phyloP scores from a whole-genome alignment of 331 rosid genomes.

The Rosa hybrid region DNA sequence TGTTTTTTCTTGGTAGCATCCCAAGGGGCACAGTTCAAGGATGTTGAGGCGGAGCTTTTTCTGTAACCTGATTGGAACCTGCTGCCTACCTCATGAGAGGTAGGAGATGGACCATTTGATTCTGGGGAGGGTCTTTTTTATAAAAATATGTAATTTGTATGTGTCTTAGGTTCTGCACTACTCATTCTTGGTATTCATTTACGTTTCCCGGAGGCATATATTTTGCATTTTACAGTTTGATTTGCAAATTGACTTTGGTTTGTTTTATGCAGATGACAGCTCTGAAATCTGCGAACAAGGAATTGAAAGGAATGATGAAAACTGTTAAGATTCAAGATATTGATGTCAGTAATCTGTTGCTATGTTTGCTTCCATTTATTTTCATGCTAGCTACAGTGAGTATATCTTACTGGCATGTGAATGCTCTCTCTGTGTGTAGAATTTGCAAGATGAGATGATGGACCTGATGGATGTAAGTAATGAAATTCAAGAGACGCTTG shows the following conservation, averaged over 20 bases:
- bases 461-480: constrained; percentile 97
- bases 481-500: constrained; percentile 90
- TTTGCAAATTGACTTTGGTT: constrained; percentile 16
- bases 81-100: constrained; percentile 93
- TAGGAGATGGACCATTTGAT: constrained; percentile 61
- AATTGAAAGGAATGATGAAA: constrained; percentile 93
- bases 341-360: constrained; percentile 60
- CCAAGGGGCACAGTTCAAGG: constrained; percentile 68
- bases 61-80: constrained; percentile 70
- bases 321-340: constrained; percentile 96
- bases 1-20: constrained; percentile 72
- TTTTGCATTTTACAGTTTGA: constrained; percentile 10
- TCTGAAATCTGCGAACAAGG: constrained; percentile 95
- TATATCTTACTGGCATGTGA: constrained; percentile 22
- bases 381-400: constrained; percentile 19
- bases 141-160: constrained; percentile 26
- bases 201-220: constrained; percentile 28
- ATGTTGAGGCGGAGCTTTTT: constrained; percentile 62
- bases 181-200: constrained; percentile 29
- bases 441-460: constrained; percentile 97
- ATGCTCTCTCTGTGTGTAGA: constrained; percentile 40
- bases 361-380: constrained; percentile 12
- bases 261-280: constrained; percentile 71
- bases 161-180: constrained; percentile 31
- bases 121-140: constrained; percentile 56